Conservation (phyloP, 352 stramenopile genomes). For the Paralagenidium karlingii region DNA sequence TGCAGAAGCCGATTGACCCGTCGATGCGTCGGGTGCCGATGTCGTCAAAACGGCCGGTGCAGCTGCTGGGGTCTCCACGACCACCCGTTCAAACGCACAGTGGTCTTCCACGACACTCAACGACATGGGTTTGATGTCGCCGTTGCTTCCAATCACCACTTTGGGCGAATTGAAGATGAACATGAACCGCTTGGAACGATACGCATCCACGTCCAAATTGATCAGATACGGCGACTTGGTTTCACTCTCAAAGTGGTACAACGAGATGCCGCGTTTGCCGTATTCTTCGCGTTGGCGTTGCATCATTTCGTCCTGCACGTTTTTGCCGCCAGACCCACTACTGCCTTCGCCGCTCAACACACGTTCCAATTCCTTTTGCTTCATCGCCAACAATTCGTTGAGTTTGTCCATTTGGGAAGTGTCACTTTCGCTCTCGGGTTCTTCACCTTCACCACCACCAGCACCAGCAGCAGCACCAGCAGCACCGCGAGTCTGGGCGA, state of each 20-base stretch:
- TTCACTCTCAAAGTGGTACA: constrained; percentile 84
- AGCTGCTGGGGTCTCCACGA: constrained; percentile 13
- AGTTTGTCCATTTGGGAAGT: constrained; percentile 46
- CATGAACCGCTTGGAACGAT: constrained; percentile 88
- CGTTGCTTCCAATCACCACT: constrained; percentile 45
- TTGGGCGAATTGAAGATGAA: constrained; percentile 67
- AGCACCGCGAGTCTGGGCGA: constrained; percentile 36
- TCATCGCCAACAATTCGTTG: constrained; percentile 45
- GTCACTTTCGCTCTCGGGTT: constrained; percentile 12
- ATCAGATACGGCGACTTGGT: constrained; percentile 83
- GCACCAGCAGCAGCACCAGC: constrained; percentile 5
- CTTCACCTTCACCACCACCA: constrained; percentile 7
- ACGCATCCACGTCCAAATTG: constrained; percentile 90
- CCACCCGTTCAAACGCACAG: constrained; percentile 56
- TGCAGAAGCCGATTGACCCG: constrained; percentile 8
- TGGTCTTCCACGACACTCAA: constrained; percentile 85
- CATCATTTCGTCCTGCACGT: constrained; percentile 74
- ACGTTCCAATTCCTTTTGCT: constrained; percentile 58
- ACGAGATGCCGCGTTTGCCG: constrained; percentile 76
- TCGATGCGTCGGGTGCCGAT: constrained; percentile 1
- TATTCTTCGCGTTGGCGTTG: constrained; percentile 85
- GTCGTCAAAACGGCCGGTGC: constrained; percentile 2
- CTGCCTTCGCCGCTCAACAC: constrained; percentile 38
- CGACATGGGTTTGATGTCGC: constrained; percentile 87
- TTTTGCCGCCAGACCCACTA: constrained; percentile 13